Evolutionary conservation across 495 filamentous ascomycete genomes (phyloP), one percentile per base, ranked within the genome.

Genomic region (Acidomyces sp.): DNA sequence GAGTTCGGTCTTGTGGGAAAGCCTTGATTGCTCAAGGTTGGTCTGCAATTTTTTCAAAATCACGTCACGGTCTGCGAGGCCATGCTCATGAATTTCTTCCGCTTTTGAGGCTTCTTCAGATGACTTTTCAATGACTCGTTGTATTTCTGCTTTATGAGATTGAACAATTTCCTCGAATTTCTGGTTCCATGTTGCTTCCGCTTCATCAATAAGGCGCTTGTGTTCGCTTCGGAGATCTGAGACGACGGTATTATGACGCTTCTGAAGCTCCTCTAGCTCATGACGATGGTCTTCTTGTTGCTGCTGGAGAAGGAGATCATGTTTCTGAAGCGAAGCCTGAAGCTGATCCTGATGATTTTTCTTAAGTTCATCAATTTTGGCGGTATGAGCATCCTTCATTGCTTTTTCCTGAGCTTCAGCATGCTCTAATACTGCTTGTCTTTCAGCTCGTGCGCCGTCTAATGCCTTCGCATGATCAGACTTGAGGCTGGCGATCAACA

Each of bases 171-270:
- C 46, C 6, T 34, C 40, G 24, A 41, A 22, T 22, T 40, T 49
- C 12, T 34, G 35, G 13, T 39, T 43, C 41, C 39, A 44, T 39
- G 40, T 41, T 49, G 25, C 28, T 36, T 44, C 46, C 7, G 36
- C 21, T 18, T 34, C 31, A 18, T 18, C 6, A 9, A 34, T 18
- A 18, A 9, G 6, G 6, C 15, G 6, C 16, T 34, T 18, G 15
- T 34, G 31, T 6, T 6, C 31, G 26, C 26, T 13, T 28, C 13
- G 7, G 26, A 7, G 26, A 13, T 28, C 13, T 28, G 26, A 7
- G 13, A 28, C 7, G 26, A 13, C 26, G 7, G 7, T 7, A 7
- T 7, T 13, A 28, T 7, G 26, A 7, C 13, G 26, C 13, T 28
- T 28, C 13, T 28, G 26, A 7, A 28, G 7, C 7, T 28, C 26